Evolutionary conservation across 176 grass and related monocot species (phyloP), one percentile per base, ranked within the genome.

Genomic region (Avena insularis): DNA sequence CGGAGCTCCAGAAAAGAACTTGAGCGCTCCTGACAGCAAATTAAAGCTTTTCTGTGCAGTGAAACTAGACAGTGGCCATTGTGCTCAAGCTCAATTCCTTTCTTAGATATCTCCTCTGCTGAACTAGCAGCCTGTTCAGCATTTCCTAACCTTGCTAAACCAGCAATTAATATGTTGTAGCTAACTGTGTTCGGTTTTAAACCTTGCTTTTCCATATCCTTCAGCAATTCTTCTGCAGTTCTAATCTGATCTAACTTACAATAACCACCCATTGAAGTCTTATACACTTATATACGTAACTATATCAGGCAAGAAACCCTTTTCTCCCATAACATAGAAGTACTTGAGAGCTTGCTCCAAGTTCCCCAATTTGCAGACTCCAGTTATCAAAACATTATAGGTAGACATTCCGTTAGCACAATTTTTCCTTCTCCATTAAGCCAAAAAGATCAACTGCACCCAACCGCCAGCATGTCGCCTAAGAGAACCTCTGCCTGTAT

Each of bases 131-230:
- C 86, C 38, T 76, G 66, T 71, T 89, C 21, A 56, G 65, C 40
- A 85, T 91, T 66, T 67, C 83, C 62, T 54, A 88, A 66, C 43
- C 47, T 89, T 69, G 40, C 59, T 38, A 89, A 55, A 77, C 79
- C 46, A 72, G 53, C 20, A 23, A 55, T 55, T 55, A 16, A 55
- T 55, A 55, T 55, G 3, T 15, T 55, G 53, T 55, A 16, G 53
- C 14, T 55, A 55, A 16, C 53, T 16, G 2, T 16, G 14, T 17
- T 55, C 53, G 53, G 53, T 55, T 55, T 43, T 55, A 55, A 55
- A 55, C 53, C 53, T 14, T 53, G 3, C 12, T 55, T 55, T 55
- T 55, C 14, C 53, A 55, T 55, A 16, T 55, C 53, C 15, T 15
- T 12, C 53, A 16, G 13, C 53, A 55, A 55, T 55, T 55, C 12